Evolutionary conservation across 768 basidiomycete genomes (phyloP).

Genomic region (Mrakia hoshinonis): DNA sequence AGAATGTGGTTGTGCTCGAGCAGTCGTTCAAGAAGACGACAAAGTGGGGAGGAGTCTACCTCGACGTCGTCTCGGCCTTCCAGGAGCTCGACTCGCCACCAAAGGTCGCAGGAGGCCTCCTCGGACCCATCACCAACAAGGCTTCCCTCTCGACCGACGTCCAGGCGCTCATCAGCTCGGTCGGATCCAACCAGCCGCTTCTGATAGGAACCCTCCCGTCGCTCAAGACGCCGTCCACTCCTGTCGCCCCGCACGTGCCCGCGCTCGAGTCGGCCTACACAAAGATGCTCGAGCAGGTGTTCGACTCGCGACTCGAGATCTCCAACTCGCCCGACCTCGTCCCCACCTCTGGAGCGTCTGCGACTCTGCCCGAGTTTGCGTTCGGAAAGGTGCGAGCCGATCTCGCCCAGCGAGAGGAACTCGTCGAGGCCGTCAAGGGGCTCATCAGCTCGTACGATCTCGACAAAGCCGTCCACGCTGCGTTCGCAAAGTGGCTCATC

Average conservation of each 20-base stretch:
- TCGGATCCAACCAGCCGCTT: conserved; percentile 31
- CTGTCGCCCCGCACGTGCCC: conserved; percentile 54
- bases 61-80: conserved; percentile 66
- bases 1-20: conserved; percentile 70
- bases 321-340: conserved; percentile 73
- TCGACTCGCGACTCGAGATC: conserved; percentile 67
- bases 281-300: conserved; percentile 72
- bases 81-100: conserved; percentile 50
- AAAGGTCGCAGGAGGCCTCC: conserved; percentile 53
- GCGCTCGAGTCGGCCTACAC: conserved; percentile 87
- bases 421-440: conserved; percentile 57
- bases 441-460: conserved; percentile 54
- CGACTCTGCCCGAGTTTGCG: conserved; percentile 90
- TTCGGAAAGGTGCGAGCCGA: conserved; percentile 82
- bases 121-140: conserved; percentile 47
- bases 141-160: conserved; percentile 13
- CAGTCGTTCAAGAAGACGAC: conserved; percentile 66
- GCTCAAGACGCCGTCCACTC: conserved; percentile 35
- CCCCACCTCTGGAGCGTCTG: conserved; percentile 53
- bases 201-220: conserved; percentile 45
- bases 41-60: conserved; percentile 78
- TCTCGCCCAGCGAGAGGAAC: conserved; percentile 61
- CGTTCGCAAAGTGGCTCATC: conserved; percentile 68
- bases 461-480: conserved; percentile 33
- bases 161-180: conserved; percentile 18